Conservation (phyloP, 2,329 filamentous ascomycete genomes). For the Venturia oleaginea region DNA sequence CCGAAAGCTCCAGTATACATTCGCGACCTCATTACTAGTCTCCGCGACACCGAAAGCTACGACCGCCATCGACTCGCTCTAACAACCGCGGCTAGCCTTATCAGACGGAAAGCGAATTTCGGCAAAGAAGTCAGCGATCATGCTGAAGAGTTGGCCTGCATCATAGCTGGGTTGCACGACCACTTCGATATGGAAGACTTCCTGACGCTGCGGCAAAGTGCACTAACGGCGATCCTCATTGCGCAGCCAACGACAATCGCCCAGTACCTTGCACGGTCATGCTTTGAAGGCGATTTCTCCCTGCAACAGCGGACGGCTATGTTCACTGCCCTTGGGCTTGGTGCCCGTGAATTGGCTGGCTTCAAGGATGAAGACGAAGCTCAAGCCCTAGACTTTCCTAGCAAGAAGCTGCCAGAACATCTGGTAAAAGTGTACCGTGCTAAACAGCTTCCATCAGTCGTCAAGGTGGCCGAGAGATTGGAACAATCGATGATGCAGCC, state of each 20-base stretch:
- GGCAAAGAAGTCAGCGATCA: slow-evolving; percentile 83
- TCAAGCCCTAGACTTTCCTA: slow-evolving; percentile 54
- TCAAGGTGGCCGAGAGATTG: slow-evolving; percentile 58
- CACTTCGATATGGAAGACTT: slow-evolving; percentile 77
- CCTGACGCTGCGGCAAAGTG: slow-evolving; percentile 63
- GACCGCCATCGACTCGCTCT: slow-evolving; percentile 77
- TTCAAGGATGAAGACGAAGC: slow-evolving; percentile 45
- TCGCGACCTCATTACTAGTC: slow-evolving; percentile 67
- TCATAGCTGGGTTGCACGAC: slow-evolving; percentile 74
- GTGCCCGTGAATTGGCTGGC: slow-evolving; percentile 76
- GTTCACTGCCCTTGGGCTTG: slow-evolving; percentile 71
- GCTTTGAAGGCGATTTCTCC: slow-evolving; percentile 89
- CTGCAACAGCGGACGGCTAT: slow-evolving; percentile 74
- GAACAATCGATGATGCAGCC: slow-evolving; percentile 69
- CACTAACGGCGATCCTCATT: slow-evolving; percentile 72
- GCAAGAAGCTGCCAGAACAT: slow-evolving; percentile 64
- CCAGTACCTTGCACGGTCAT: slow-evolving; percentile 73
- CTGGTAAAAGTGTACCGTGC: slow-evolving; percentile 61
- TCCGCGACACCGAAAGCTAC: slow-evolving; percentile 74
- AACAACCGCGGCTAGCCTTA: slow-evolving; percentile 65
- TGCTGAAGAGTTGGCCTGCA: slow-evolving; percentile 66
- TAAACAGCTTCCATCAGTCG: slow-evolving; percentile 52
- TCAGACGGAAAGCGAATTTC: slow-evolving; percentile 80
- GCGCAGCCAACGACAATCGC: slow-evolving; percentile 70
- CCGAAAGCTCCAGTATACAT: slow-evolving; percentile 72